Conservation (phyloP, 2,329 filamentous ascomycete genomes). For the Talaromyces atroroseus region DNA sequence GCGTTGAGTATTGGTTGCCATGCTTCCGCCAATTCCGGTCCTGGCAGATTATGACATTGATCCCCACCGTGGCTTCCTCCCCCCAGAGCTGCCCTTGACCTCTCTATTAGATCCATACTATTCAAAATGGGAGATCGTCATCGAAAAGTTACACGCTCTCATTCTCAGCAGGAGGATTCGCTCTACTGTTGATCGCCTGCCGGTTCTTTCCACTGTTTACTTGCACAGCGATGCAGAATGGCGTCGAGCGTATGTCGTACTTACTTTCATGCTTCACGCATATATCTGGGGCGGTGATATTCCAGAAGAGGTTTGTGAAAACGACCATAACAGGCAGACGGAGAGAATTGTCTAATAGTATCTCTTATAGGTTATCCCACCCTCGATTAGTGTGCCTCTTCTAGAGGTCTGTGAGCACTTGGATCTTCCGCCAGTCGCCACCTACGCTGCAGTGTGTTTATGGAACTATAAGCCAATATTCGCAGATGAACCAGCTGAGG, state of each 20-base stretch:
- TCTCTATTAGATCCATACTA: conserved; percentile 85
- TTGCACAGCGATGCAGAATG: conserved; percentile 83
- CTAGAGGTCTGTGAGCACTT: conserved; percentile 69
- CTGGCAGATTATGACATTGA: conserved; percentile 69
- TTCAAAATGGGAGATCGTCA: conserved; percentile 85
- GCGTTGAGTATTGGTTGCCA: conserved; percentile 17
- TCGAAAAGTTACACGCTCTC: conserved; percentile 77
- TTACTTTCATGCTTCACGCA: conserved; percentile 74
- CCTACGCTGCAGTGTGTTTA: conserved; percentile 82
- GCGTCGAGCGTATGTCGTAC: conserved; percentile 75
- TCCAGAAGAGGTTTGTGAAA: conserved; percentile 58
- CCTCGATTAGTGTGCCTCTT: conserved; percentile 76
- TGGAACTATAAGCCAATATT: conserved; percentile 98
- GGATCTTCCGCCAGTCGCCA: conserved; percentile 86
- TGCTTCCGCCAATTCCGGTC: conserved; percentile 43
- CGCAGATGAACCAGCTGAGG: conserved; percentile 71
- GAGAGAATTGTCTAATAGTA: background rate
- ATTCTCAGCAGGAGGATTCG: conserved; percentile 80
- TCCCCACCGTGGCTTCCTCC: conserved; percentile 74
- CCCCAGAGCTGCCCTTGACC: conserved; percentile 71
- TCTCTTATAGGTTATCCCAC: conserved; percentile 58
- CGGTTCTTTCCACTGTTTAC: conserved; percentile 74
- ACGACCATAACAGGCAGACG: background rate
- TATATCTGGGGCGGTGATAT: conserved; percentile 84
- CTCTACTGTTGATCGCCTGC: conserved; percentile 71